Evolutionary conservation across 2,329 filamentous ascomycete genomes (phyloP).

Genomic region (Huntiella bhutanensis): DNA sequence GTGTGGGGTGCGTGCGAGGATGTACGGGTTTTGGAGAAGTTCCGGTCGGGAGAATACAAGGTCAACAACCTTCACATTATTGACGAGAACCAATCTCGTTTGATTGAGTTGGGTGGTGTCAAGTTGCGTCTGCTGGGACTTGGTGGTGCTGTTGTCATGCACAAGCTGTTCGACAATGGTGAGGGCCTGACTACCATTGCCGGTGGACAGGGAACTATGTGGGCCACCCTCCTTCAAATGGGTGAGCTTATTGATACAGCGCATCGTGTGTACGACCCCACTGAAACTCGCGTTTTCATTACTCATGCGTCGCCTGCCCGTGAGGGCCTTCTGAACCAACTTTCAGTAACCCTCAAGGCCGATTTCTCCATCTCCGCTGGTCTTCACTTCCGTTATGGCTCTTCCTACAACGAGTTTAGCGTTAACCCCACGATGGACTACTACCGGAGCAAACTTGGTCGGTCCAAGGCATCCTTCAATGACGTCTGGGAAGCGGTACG

Average conservation of each 20-base stretch:
- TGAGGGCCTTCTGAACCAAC: constrained; percentile 90
- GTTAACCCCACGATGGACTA: constrained; percentile 96
- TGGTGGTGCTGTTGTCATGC: constrained; percentile 95
- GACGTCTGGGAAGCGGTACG: constrained; percentile 99
- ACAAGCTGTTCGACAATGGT: constrained; percentile 98
- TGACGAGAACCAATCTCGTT: constrained; percentile 88
- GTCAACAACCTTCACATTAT: constrained; percentile 95
- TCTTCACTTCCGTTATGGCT: constrained; percentile 94
- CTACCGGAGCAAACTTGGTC: constrained; percentile 93
- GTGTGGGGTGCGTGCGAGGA: constrained; percentile 99
- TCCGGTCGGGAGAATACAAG: constrained; percentile 94
- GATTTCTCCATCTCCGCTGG: constrained; percentile 97
- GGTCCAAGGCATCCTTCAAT: constrained; percentile 95
- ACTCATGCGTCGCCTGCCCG: constrained; percentile 93
- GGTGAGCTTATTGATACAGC: constrained; percentile 94
- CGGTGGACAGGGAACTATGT: constrained; percentile 97
- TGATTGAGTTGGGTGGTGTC: constrained; percentile 85
- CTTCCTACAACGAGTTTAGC: constrained; percentile 98
- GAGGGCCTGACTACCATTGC: constrained; percentile 96
- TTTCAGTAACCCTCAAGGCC: constrained; percentile 90
- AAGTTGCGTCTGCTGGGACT: constrained; percentile 87
- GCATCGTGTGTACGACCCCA: constrained; percentile 94
- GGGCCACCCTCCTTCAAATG: constrained; percentile 96
- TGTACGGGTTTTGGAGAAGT: constrained; percentile 91
- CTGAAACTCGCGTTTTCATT: constrained; percentile 89